Percentiles rank a stretch among this genome's conserved stretches.
phyloP scores from a whole-genome alignment of 345 rosid genomes.

The Trapa incisa region DNA sequence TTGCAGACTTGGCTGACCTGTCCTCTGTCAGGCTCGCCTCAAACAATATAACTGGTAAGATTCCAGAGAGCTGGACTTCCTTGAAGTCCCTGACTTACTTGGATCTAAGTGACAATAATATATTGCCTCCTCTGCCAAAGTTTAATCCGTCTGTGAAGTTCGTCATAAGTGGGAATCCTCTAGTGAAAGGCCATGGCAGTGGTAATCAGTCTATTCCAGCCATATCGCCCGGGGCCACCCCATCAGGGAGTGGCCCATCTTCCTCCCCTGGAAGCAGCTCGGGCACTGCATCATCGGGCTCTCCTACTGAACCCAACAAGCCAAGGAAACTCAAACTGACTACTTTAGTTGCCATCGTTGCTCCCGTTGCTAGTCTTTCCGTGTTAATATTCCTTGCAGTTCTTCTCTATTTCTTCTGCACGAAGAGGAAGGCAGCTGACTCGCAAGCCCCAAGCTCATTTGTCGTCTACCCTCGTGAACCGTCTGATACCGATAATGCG shows the following conservation, averaged over 20 bases:
- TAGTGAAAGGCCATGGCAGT: slow-evolving; percentile 12
- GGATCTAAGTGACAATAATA: slow-evolving; percentile 47
- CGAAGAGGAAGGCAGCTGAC: slow-evolving; percentile 21
- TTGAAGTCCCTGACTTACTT: slow-evolving; percentile 35
- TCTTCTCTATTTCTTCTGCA: slow-evolving; percentile 36
- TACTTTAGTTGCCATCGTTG: slow-evolving; percentile 30
- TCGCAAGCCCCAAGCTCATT: slow-evolving; percentile 31
- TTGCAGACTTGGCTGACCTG: slow-evolving; percentile 37
- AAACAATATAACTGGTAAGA: slow-evolving; percentile 33
- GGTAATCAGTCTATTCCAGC: slow-evolving; percentile 12
- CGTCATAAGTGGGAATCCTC: slow-evolving; percentile 29
- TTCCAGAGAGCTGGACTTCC: slow-evolving; percentile 50
- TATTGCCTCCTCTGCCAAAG: slow-evolving; percentile 46
- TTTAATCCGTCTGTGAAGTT: slow-evolving; percentile 25
- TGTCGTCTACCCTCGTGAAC: slow-evolving; percentile 59
- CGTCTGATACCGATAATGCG: slow-evolving; percentile 37
- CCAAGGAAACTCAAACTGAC: slow-evolving; percentile 15
- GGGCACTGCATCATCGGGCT: slow-evolving; percentile 13
- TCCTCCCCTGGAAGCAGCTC: slow-evolving; percentile 12
- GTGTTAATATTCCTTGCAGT: slow-evolving; percentile 27
- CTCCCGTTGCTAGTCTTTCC: slow-evolving; percentile 34
- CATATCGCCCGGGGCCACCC: slow-evolving; percentile 10
- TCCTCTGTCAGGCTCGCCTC: slow-evolving; percentile 29
- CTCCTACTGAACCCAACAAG: slow-evolving; percentile 18
- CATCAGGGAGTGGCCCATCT: slow-evolving; percentile 6